Conservation (phyloP, 2,329 filamentous ascomycete genomes). For the Fusarium mangiferae region DNA sequence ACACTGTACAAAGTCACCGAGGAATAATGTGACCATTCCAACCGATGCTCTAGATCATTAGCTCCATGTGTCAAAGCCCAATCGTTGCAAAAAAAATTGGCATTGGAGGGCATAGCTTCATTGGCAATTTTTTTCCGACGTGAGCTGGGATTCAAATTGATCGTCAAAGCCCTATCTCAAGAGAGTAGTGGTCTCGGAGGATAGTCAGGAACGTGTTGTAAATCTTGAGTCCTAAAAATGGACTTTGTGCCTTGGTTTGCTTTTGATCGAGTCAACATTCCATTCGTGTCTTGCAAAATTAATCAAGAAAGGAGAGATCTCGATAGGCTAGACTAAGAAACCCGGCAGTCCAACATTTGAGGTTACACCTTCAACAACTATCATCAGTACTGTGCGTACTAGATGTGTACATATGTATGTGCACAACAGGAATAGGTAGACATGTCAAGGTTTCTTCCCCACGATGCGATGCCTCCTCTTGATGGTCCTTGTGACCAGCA, state of each 20-base stretch:
- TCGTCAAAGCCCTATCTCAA: conserved; percentile 40
- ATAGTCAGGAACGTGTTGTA: conserved; percentile 44
- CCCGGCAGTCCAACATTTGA: background rate
- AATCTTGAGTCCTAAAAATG: conserved; percentile 28
- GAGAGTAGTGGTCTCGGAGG: conserved; percentile 22
- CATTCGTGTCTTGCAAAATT: background rate
- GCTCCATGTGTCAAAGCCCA: conserved; percentile 19
- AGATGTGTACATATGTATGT: background rate
- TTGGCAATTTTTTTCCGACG: conserved; percentile 40
- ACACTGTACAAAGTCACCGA: background rate
- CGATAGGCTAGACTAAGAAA: background rate
- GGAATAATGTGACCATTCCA: background rate
- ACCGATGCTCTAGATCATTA: conserved; percentile 4
- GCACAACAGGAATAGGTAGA: background rate
- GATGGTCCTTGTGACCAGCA: conserved; percentile 8
- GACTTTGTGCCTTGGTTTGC: background rate
- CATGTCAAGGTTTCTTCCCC: conserved; percentile 5
- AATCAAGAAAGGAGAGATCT: background rate
- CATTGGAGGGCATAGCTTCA: conserved; percentile 21
- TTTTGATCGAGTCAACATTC: background rate
- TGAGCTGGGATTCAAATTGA: conserved; percentile 32
- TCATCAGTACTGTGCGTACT: background rate
- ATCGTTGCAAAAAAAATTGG: conserved; percentile 19
- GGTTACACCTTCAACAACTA: conserved; percentile 19
- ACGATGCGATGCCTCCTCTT: conserved; percentile 10